Conservation (phyloP, 176 grass and related monocot species). For the Oryza rufipogon region DNA sequence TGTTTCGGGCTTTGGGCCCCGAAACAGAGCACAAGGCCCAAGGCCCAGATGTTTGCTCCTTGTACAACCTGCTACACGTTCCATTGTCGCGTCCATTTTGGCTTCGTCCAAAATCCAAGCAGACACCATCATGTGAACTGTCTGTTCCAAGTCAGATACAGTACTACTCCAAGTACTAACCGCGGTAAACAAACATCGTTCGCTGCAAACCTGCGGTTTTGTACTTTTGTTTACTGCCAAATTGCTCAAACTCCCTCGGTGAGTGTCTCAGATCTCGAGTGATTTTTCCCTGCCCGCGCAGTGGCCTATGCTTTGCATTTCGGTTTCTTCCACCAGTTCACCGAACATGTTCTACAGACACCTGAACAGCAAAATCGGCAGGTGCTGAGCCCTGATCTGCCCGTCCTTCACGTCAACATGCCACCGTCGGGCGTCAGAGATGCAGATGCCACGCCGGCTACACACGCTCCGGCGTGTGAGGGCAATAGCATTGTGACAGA, state of each 20-base stretch:
- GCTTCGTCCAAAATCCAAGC: background rate
- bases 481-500: too few species aligned
- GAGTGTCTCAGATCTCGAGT: background rate
- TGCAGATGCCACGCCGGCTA: background rate
- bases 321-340: background rate
- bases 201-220: too few species aligned
- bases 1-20: too few species aligned
- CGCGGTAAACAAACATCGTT: too few species aligned
- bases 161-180: too few species aligned
- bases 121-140: background rate
- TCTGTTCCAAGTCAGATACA: too few species aligned
- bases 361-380: background rate
- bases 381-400: background rate
- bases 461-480: background rate
- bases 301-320: background rate
- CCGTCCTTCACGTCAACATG: background rate
- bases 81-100: background rate
- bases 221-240: background rate
- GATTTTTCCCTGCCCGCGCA: background rate
- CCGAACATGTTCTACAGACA: too few species aligned
- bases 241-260: background rate
- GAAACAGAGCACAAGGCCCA: too few species aligned
- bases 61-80: background rate
- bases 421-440: background rate
- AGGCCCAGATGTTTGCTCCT: too few species aligned